These are phyloP conservation scores for Biancaea sappan DNA, from an alignment of 306 rosid genomes.

Conservation along the genomic window DNA sequence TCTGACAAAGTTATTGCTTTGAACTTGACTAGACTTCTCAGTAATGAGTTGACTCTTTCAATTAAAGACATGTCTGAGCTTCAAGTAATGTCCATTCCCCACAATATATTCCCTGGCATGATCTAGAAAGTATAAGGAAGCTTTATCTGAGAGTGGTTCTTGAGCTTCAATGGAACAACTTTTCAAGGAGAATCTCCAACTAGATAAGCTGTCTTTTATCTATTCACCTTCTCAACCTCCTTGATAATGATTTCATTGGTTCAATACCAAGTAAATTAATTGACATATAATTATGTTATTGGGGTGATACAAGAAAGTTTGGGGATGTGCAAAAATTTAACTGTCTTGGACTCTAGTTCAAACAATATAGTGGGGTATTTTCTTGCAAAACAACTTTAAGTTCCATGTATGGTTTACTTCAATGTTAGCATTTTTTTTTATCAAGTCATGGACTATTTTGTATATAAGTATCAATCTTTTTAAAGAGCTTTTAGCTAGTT, in stretches of 20 bases:
- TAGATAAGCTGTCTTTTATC: slow-evolving; percentile 48
- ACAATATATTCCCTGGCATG: slow-evolving; percentile 54
- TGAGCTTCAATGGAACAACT: slow-evolving; percentile 64
- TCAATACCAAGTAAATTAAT: slow-evolving; percentile 44
- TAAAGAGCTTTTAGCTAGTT: no score
- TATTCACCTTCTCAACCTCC: slow-evolving; percentile 54
- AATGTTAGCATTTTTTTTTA: slow-evolving; percentile 64
- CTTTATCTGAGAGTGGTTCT: slow-evolving; percentile 46
- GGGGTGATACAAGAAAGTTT: slow-evolving; percentile 51
- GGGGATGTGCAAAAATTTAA: slow-evolving; percentile 54
- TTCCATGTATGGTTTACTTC: slow-evolving; percentile 68
- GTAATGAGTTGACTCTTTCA: slow-evolving; percentile 43
- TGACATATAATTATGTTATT: slow-evolving; percentile 58
- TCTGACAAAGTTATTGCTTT: slow-evolving; percentile 45
- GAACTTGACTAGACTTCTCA: slow-evolving; percentile 39
- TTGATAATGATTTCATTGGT: slow-evolving; percentile 55
- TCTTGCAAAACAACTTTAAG: slow-evolving; percentile 40
- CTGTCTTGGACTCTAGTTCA: slow-evolving; percentile 67
- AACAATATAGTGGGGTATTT: slow-evolving; percentile 55
- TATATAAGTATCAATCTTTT: no score
- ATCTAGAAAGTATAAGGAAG: slow-evolving; percentile 44
- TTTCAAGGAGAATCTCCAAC: slow-evolving; percentile 49
- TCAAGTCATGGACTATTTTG: no score
- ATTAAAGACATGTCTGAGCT: slow-evolving; percentile 45
- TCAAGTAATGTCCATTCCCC: slow-evolving; percentile 49